Base-by-base conservation (phyloP, 768 basidiomycete genomes). In the Leucocoprinus birnbaumii region DNA sequence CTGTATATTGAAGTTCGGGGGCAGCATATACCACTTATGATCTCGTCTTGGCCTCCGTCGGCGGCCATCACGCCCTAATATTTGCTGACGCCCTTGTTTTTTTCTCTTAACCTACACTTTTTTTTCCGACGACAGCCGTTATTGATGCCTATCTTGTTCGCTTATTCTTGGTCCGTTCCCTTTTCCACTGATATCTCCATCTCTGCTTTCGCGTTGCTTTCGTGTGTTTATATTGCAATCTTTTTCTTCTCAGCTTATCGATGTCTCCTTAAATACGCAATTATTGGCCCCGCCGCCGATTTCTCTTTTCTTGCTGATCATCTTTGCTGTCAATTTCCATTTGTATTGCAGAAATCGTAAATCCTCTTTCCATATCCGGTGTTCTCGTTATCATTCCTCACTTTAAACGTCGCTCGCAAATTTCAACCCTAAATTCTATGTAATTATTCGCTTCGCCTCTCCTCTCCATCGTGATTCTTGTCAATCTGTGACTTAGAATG, bases 1-100 rank as follows among this genome's bases (percentile, higher is more conserved):
- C 38, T 14, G 16, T 38, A n/a, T 13, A 10, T 13, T 38, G 38
- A n/a, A n/a, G n/a, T n/a, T 38, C 38, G 9, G 9, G 9, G 4
- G 38, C 13, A 6, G n/a, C 45, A 46, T 24, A 46, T 56, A 48
- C 37, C 51, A 45, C 18, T 41, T 25, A 7, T 46, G 5, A 16
- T 46, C 45, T n/a, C 45, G 22, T 25, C 43, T 9, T 18, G 21
- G 26, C 31, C 27, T 48, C 52, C 16, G 26, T 31, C 31, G 11
- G 31, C 31, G 31, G 31, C 31, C 31, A 31, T 31, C 31, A 31
- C 11, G 11, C 11, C 11, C 31, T 31, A 31, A 31, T 31, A 11
- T 31, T 57, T 49, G 26, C 45, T 46, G 55, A 46, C 40, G 37
- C 37, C 38, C 26, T 18, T 40, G 19, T 51, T 48, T 42, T 22